Evolutionary conservation across 768 basidiomycete species (phyloP), one percentile per base, ranked within the genome.

Genomic region (Russula ochroleuca): DNA sequence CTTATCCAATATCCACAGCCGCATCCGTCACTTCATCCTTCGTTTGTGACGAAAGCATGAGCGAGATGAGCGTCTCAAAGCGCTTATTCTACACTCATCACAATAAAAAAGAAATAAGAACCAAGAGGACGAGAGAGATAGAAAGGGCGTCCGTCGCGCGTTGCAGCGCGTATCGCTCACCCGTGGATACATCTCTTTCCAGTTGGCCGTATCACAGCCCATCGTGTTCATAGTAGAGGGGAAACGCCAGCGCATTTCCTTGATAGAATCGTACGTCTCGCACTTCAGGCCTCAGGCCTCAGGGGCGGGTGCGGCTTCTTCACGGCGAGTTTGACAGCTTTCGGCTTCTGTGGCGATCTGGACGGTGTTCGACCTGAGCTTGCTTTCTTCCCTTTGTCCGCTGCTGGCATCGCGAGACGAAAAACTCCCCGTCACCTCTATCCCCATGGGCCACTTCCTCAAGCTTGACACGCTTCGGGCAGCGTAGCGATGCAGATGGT

Each of bases 11-110:
- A 2, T 76, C 72, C 1, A 95, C 83, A 0, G 95, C 95, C 0
- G 87, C 83, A 60, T 90, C 84, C 0, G 90, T 93, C 19, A 94
- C 87, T 69, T 91, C 85, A 71, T 96, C 94, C 70, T 95, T 98
- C 5, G 96, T 98, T 73, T 98, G 96, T 2, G 93, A 93, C 11
- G 91, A 94, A 2, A 98, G 82, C 93, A 98, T 97, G 50, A 99
- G 79, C 3, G 94, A 92, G 8, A 99, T 83, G 23, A 99, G 84
- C 5, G 88, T 92, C 10, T 90, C 81, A 63, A 92, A 90, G 3
- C 95, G 86, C 55, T 83, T 81, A 61, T 85, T 92, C 92, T 95
- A 71, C 9, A 11, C 17, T 23, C 21, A 23, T 10, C 15, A 28
- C 28, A 28, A 28, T 28, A 28, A 28, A 28, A 28, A 28, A 28